Percentiles rank a stretch among this genome's conserved stretches.
phyloP scores from a whole-genome alignment of 768 basidiomycete genomes.

The Tulasnella sp. region DNA sequence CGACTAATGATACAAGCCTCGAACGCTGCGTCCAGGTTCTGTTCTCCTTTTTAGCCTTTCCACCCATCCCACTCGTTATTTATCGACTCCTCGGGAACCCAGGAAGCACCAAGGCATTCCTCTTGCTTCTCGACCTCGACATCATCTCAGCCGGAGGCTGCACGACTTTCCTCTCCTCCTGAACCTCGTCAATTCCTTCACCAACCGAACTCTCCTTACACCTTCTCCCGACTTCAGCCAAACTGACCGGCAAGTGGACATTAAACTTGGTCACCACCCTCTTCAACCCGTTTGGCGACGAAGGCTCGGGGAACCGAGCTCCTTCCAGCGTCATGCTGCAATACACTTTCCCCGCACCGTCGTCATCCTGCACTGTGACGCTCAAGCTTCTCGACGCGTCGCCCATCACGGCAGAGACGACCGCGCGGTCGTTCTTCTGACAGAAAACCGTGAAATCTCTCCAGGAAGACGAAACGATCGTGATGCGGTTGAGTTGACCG shows the following conservation, averaged over 20 bases:
- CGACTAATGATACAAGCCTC: not conserved
- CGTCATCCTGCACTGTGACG: slow-evolving; percentile 2
- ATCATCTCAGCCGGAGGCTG: not conserved
- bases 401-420: not conserved
- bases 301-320: not conserved
- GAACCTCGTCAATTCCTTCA: not conserved
- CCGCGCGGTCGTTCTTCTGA: not conserved
- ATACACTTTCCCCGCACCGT: not conserved
- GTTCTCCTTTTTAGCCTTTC: not conserved
- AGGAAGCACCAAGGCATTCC: not conserved
- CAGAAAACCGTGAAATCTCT: not conserved
- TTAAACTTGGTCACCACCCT: slow-evolving; percentile 20
- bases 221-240: not conserved
- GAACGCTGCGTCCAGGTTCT: not conserved
- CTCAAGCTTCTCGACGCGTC: slow-evolving; percentile 5
- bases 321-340: slow-evolving; percentile 4
- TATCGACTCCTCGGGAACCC: not conserved
- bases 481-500: slow-evolving; percentile 17
- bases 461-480: slow-evolving; percentile 19
- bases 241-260: slow-evolving; percentile 3
- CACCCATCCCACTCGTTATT: not conserved
- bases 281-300: not conserved
- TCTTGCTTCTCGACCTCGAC: not conserved
- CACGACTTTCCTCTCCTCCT: not conserved
- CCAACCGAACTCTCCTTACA: slow-evolving; percentile 13